Base-by-base conservation (phyloP, 331 rosid genomes). In the Erythrophleum ivorense region DNA sequence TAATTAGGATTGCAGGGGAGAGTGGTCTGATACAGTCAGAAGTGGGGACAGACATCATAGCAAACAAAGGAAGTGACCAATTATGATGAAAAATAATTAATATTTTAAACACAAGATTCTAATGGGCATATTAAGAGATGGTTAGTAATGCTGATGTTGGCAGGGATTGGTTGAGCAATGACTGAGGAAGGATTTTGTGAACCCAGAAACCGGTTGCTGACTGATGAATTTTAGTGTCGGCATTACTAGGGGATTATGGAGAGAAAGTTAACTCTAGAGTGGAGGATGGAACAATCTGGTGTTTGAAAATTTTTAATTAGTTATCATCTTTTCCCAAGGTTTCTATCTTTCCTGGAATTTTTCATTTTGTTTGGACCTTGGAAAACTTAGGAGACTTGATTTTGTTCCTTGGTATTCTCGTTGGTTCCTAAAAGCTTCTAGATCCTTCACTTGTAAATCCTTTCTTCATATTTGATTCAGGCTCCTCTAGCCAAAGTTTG, bases 1-100 rank as follows among this genome's bases (percentile, higher is more conserved):
- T 9, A 55, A 68, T 46, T 21, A 21, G 29, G 58, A 55, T 48
- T 45, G 45, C 29, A 48, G 45, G 19, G 82, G 84, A 77, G 87
- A 69, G 29, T 43, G 55, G 82, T 78, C 53, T n/a, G 49, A 71
- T 68, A 63, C 59, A 66, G 85, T 81, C 78, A 68, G 29, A 33
- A 13, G 57, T 34, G 71, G 64, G 55, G 68, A 73, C 50, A 58
- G 80, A 66, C 81, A 82, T 48, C 52, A 53, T 55, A 31, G 62
- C 54, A 55, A 66, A 77, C 71, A 48, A 59, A 46, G 72, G 40
- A 68, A 48, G 59, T 21, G 82, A 66, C 78, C 60, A 70, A 21
- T n/a, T 31, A 29, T 15, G 5, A 16, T 14, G 60, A 64, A 57
- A 38, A 65, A 50, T 40, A 43, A n/a, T 6, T 29, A 76, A 50